Evolutionary conservation across 345 rosid genomes (phyloP), one percentile per base, ranked within the genome.

Genomic region (Geranium brycei): DNA sequence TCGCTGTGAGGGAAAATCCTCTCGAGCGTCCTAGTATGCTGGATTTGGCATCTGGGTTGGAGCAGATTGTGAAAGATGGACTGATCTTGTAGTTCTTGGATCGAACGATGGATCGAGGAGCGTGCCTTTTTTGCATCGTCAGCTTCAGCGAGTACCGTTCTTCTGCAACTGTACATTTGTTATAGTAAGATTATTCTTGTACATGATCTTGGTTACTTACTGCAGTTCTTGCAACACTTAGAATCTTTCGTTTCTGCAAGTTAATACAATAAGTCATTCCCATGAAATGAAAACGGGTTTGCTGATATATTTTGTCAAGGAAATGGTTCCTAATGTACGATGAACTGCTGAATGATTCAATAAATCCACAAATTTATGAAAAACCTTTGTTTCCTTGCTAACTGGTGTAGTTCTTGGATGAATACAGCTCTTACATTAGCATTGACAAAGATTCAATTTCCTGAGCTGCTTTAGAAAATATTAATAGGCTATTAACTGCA

Each of bases 1-100:
- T 81, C 72, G 83, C 91, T 63, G 72, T 87, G 23, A 79, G 85
- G 62, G 88, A 86, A 64, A 77, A 81, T 79, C 88, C 91, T 0
- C 75, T 63, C 51, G 81, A 85, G 69, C 91, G 90, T 65, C 96
- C 98, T 53, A 64, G 70, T 0, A 83, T 89, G 80, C 75, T 90
- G 30, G 83, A 85, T 60, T 63, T 86, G 60, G 85, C 83, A 3
- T 77, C 70, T 17, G 81, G 70, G 82, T 76, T 93, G 83, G 91
- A 85, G 71, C 85, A 82, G 62, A 73, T 83, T 64, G 81, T 74
- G 61, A 81, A 81, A 77, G 88, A 86, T 80, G 89, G 87, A 63
- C 74, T 82, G 77, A 68, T 70, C 74, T 82, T 77, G 61, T 87
- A 84, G 73, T 58, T 68, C 57, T 55, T 64, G 57, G 63, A 72